A percentile compares a stretch with the other conserved stretches of the same genome.
phyloP scores from a whole-genome alignment of 2,329 filamentous ascomycete species.

The Cordyceps cateniannulata region DNA sequence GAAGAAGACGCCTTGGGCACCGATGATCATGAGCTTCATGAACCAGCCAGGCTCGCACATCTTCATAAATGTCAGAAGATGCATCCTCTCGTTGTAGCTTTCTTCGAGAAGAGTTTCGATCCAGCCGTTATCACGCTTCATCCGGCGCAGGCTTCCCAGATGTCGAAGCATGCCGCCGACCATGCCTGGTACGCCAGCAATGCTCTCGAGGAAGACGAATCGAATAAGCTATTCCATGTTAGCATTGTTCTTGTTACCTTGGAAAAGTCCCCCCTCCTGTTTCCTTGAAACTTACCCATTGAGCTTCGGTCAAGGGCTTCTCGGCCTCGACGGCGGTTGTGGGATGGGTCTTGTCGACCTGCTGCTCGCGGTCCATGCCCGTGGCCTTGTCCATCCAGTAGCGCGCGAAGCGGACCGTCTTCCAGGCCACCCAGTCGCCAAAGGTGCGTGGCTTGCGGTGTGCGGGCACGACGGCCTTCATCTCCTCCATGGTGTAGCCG shows the following conservation, averaged over 20 bases:
- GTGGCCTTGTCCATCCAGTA: slow-evolving; percentile 78
- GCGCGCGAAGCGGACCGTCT: slow-evolving; percentile 67
- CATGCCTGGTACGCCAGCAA: slow-evolving; percentile 95
- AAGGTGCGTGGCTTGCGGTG: slow-evolving; percentile 68
- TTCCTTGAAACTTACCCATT: slow-evolving; percentile 54
- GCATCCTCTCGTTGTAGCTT: slow-evolving; percentile 91
- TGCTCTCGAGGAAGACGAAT: slow-evolving; percentile 89
- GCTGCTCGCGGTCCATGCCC: slow-evolving; percentile 65
- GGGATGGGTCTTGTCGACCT: slow-evolving; percentile 51
- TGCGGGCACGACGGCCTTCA: slow-evolving; percentile 65
- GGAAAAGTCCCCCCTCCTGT: background rate
- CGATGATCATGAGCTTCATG: slow-evolving; percentile 88
- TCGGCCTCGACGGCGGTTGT: slow-evolving; percentile 47
- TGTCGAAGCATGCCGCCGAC: slow-evolving; percentile 92
- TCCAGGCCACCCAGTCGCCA: slow-evolving; percentile 74
- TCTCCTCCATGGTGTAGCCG: slow-evolving; percentile 71
- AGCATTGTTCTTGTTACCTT: background rate
- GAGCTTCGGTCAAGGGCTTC: slow-evolving; percentile 68
- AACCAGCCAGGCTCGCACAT: slow-evolving; percentile 70
- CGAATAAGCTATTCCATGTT: slow-evolving; percentile 51
- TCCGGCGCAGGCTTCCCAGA: slow-evolving; percentile 71
- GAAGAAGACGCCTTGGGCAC: slow-evolving; percentile 93
- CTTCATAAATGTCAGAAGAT: slow-evolving; percentile 86
- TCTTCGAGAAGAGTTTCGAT: slow-evolving; percentile 90
- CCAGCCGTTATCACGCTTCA: slow-evolving; percentile 94